Evolutionary conservation across 352 stramenopile species (phyloP).

Genomic region (Globisporangium nodosum): DNA sequence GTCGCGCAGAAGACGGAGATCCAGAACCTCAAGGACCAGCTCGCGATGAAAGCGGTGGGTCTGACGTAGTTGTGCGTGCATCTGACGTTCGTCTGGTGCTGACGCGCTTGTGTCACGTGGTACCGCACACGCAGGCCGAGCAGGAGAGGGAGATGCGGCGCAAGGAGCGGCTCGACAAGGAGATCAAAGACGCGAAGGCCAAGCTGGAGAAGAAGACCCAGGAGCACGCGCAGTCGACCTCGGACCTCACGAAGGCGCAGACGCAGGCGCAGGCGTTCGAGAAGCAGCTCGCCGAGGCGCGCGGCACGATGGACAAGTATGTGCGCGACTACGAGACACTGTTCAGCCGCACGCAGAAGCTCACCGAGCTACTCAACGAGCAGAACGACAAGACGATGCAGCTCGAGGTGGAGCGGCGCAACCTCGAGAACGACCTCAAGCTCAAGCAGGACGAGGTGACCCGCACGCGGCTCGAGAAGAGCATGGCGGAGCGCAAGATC

Average conservation of each 20-base stretch:
- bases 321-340: slow-evolving; percentile 91
- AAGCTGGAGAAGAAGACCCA: slow-evolving; percentile 87
- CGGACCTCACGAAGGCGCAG: slow-evolving; percentile 60
- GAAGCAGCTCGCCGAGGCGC: slow-evolving; percentile 75
- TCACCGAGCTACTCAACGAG: slow-evolving; percentile 91
- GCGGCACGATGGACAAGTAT: slow-evolving; percentile 91
- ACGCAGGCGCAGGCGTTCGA: slow-evolving; percentile 75
- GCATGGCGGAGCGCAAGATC: slow-evolving; percentile 86
- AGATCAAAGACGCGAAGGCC: slow-evolving; percentile 86
- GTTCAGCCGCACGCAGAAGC: slow-evolving; percentile 87
- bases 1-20: slow-evolving; percentile 62
- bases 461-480: slow-evolving; percentile 85
- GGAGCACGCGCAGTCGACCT: slow-evolving; percentile 41
- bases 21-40: slow-evolving; percentile 81
- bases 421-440: slow-evolving; percentile 87
- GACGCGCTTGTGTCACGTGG: slow-evolving; percentile 6
- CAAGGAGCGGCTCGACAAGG: slow-evolving; percentile 90
- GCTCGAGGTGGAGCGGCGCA: slow-evolving; percentile 70
- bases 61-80: too few relatives aligned
- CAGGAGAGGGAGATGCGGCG: slow-evolving; percentile 85
- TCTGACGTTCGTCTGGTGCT: too few relatives aligned
- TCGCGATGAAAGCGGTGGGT: slow-evolving; percentile 71
- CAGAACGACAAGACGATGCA: slow-evolving; percentile 87
- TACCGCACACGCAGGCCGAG: slow-evolving; percentile 43
- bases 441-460: slow-evolving; percentile 76